phyloP scores from a whole-genome alignment of 2,329 filamentous ascomycete species.

The Onygena corvina region DNA sequence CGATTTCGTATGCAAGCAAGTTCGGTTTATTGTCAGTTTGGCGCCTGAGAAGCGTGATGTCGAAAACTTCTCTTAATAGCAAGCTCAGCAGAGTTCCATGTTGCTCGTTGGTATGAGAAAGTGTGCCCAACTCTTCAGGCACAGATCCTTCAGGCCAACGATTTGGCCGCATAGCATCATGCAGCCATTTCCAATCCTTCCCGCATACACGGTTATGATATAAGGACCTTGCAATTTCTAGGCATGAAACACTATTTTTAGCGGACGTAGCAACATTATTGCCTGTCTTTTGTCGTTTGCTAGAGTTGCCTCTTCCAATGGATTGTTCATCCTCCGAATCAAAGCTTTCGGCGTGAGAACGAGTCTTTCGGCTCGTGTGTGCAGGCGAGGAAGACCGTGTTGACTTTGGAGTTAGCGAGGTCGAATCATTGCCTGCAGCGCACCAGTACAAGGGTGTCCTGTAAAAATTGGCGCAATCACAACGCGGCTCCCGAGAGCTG shows the following conservation, averaged over 20 bases:
- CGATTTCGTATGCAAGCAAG: constrained; percentile 26
- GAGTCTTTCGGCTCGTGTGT: not conserved
- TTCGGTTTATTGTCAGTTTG: constrained; percentile 17
- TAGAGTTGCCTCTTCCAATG: not conserved
- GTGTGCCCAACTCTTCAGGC: not conserved
- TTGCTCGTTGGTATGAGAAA: constrained; percentile 22
- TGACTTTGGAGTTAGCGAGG: not conserved
- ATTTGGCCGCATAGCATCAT: constrained; percentile 24
- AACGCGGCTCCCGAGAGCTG: not conserved
- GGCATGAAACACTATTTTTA: constrained; percentile 15
- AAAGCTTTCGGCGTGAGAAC: not conserved
- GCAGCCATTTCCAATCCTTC: constrained; percentile 26
- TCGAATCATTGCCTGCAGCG: not conserved
- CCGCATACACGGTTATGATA: constrained; percentile 25
- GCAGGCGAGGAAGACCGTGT: not conserved
- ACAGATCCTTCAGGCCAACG: constrained; percentile 7
- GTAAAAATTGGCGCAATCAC: not conserved
- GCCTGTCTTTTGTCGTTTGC: constrained; percentile 9
- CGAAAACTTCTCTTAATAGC: constrained; percentile 26
- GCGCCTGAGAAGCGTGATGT: constrained; percentile 26
- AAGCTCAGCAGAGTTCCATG: constrained; percentile 27
- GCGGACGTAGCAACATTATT: no score
- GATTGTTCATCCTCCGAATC: not conserved
- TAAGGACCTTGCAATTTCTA: constrained; percentile 20
- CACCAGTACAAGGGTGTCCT: constrained; percentile 2